Evolutionary conservation across 805 yeast species (phyloP).

Genomic region (Wickerhamomyces ciferrii): DNA sequence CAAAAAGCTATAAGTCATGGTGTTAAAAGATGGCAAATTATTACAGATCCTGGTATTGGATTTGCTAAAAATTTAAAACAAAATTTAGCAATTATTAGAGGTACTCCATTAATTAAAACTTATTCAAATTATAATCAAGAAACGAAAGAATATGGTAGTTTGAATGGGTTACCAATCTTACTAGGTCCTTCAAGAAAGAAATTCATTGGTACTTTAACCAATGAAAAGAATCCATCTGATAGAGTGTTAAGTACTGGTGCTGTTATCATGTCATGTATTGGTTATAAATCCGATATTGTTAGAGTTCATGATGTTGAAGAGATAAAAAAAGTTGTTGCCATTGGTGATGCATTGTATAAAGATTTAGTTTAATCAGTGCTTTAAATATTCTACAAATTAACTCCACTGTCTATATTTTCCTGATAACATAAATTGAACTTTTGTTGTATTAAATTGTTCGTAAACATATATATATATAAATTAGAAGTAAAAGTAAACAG

Average conservation of each 20-base stretch:
- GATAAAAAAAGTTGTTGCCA: constrained; percentile 43
- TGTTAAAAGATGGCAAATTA: constrained; percentile 82
- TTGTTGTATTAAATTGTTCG: not conserved
- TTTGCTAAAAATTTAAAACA: constrained; percentile 83
- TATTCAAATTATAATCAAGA: constrained; percentile 35
- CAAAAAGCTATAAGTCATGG: constrained; percentile 55
- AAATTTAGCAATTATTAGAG: constrained; percentile 59
- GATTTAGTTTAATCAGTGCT: constrained; percentile 9
- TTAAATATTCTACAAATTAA: too few species aligned
- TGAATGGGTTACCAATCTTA: constrained; percentile 50
- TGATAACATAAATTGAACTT: not conserved
- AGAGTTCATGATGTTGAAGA: constrained; percentile 82
- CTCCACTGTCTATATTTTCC: too few species aligned
- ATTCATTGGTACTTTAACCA: constrained; percentile 75
- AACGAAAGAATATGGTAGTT: constrained; percentile 12
- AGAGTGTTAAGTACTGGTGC: constrained; percentile 77
- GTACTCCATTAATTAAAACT: constrained; percentile 39
- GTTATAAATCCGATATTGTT: constrained; percentile 72
- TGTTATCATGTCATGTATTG: constrained; percentile 65
- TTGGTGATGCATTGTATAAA: constrained; percentile 74
- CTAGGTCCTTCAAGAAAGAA: constrained; percentile 87
- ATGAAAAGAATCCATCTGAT: constrained; percentile 47
- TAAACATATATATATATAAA: not conserved
- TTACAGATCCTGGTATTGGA: constrained; percentile 94
- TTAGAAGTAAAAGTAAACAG: not conserved